Percentiles rank a stretch among this genome's conserved stretches.
phyloP scores from a whole-genome alignment of 305 asterid species.

The Solanum hybrid region DNA sequence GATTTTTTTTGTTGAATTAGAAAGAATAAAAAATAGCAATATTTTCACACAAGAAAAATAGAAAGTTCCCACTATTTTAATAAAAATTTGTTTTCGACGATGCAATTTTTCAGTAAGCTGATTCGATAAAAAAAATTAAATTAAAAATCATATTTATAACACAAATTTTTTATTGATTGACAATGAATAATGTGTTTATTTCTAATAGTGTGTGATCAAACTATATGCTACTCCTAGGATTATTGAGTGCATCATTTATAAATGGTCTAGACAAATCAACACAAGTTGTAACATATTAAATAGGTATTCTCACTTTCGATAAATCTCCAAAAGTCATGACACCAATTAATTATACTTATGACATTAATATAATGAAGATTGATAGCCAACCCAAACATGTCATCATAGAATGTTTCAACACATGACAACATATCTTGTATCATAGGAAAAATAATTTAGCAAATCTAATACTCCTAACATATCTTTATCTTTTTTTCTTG shows the following conservation, averaged over 20 bases:
- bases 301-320: not conserved
- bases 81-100: no score
- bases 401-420: not conserved
- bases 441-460: not conserved
- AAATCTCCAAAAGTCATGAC: not conserved
- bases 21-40: no score
- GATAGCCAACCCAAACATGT: not conserved
- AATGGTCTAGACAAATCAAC: not conserved
- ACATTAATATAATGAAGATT: not conserved
- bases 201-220: not conserved
- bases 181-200: no score
- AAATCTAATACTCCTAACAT: not conserved
- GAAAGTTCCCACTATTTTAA: no score
- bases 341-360: not conserved
- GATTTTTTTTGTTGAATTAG: no score
- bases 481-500: not conserved
- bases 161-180: no score
- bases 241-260: not conserved
- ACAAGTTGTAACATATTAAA: not conserved
- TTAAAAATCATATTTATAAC: no score
- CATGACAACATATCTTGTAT: not conserved
- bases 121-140: no score
- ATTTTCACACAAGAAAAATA: no score
- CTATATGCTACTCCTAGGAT: not conserved
- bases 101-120: no score